phyloP scores from a whole-genome alignment of 257 asterid species.

The Solanum piurae region DNA sequence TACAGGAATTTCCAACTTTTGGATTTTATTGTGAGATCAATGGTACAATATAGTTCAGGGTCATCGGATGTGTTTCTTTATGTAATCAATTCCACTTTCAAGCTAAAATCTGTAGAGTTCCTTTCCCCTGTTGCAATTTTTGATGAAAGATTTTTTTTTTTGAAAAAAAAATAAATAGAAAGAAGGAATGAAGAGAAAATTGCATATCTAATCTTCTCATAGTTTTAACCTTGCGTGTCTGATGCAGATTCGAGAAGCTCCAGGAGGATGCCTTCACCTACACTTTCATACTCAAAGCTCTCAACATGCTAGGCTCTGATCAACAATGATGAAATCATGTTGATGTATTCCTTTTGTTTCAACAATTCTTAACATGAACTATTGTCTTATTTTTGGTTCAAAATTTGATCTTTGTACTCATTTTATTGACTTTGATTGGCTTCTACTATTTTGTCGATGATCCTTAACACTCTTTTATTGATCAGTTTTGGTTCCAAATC shows the following conservation, averaged over 20 bases:
- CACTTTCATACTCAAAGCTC: constrained; percentile 66
- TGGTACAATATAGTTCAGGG: background rate
- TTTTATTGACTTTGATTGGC: background rate
- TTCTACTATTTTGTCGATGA: background rate
- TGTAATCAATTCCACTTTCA: background rate
- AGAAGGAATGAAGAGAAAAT: background rate
- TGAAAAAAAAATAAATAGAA: background rate
- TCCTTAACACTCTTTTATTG: background rate
- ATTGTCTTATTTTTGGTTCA: background rate
- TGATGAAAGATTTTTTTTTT: background rate
- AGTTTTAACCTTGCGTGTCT: background rate
- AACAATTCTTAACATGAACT: background rate
- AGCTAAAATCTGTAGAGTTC: background rate
- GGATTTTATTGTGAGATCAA: background rate
- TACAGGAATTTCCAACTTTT: background rate
- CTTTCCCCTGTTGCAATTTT: background rate
- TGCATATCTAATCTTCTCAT: background rate
- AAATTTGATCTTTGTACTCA: background rate
- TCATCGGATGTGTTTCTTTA: background rate
- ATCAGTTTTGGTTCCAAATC: background rate
- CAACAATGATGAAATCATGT: background rate
- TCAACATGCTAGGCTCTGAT: constrained; percentile 25
- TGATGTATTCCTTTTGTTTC: background rate
- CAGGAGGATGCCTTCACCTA: constrained; percentile 79
- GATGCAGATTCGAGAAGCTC: constrained; percentile 78